Percentiles rank a stretch among this genome's conserved stretches.
Conservation (phyloP, 768 basidiomycete genomes). For the Tulasnella calospora region DNA sequence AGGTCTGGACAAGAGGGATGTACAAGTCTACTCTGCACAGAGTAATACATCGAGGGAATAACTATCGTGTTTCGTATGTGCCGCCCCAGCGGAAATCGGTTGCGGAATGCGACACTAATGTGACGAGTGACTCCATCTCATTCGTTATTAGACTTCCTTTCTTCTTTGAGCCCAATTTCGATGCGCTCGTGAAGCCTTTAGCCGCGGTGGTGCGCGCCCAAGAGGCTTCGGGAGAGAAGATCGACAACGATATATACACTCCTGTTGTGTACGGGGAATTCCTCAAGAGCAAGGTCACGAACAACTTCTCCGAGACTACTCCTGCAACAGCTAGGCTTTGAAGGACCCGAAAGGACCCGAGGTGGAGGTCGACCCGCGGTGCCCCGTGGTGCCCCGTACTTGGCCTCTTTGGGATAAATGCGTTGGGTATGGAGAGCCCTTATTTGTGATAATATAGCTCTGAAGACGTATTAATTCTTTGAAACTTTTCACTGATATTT, state of each 20-base stretch:
- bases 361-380: neutral
- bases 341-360: neutral
- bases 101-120: neutral
- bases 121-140: neutral
- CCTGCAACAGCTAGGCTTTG: neutral
- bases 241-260: constrained; percentile 35
- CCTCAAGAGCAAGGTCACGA: constrained; percentile 62
- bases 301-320: constrained; percentile 49
- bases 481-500: neutral
- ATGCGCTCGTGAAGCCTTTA: constrained; percentile 63
- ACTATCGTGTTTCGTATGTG: constrained; percentile 72
- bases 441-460: neutral
- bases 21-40: constrained; percentile 88
- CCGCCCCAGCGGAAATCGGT: neutral
- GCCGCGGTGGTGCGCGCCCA: constrained; percentile 51
- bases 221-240: neutral
- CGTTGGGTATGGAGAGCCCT: neutral
- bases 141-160: constrained; percentile 63
- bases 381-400: neutral
- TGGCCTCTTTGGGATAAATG: neutral
- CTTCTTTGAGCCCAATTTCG: constrained; percentile 89
- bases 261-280: constrained; percentile 75
- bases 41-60: constrained; percentile 69
- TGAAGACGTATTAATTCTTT: neutral
- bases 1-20: constrained; percentile 82